Base-by-base conservation (phyloP, 495 filamentous ascomycete species). In the Podospora didyma region DNA sequence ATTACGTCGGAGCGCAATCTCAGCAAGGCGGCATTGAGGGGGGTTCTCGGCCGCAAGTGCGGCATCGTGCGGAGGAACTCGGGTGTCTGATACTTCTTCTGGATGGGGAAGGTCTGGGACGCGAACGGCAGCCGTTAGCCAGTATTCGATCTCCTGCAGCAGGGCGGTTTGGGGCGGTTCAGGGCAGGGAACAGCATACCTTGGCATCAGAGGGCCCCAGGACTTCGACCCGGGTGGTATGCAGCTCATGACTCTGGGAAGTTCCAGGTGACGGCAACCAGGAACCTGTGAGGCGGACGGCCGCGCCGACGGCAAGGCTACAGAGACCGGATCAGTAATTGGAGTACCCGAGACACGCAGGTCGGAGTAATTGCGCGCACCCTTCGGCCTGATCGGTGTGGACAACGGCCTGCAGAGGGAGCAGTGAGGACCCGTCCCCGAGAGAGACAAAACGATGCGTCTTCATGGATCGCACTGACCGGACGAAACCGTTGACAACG, bases 31-130 rank as follows among this genome's bases (percentile, higher is more conserved):
- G 91, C 79, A 68, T 96, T 89, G 73, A 89, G 76, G 1, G 91
- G 89, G 24, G 89, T 86, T 66, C 94, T 89, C 34, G 89, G 68
- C 57, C 94, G 90, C 51, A 98, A 83, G 73, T 98, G 94, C 35
- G 93, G 92, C 34, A 96, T 79, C 24, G 87, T 88, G 42, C 94
- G 87, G 48, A 98, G 83, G 69, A 87, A 97, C 64, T 97, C 92
- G 53, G 88, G 74, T 23, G 85, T 92, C 58, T 96, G 92, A 61
- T 90, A 96, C 70, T 97, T 96, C 71, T 95, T 95, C 69, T 96
- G 92, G 42, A 97, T 82, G 2, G 93, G 92, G 67, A 88, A 94
- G 54, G 85, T 89, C 89, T 97, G 68, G 42, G 49, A 60, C 53
- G 23, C 46, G 34, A 23, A n/a, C n/a, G 49, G 59, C 64, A 52